Evolutionary conservation across 192 early-diverging fungal species (phyloP), one percentile per base, ranked within the genome.

Genomic region (Coemansia sp.): DNA sequence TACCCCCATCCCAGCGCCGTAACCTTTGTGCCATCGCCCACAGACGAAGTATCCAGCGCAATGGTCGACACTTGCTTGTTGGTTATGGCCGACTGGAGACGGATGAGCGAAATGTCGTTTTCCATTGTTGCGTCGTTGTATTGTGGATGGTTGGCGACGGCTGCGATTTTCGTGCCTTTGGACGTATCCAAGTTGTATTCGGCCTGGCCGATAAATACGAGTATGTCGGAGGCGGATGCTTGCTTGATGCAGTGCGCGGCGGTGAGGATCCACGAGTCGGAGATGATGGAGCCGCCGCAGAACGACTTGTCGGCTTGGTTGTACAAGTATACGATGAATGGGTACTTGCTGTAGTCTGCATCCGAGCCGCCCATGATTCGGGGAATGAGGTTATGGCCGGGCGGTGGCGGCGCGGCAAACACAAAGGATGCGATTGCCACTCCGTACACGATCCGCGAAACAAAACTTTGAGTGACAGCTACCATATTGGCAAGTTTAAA

Each of bases 181-280:
- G 65, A 59, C 4, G 62, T 69, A 23, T 78, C 71, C 4, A 70
- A 65, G 46, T 51, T 65, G 62, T 77, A 78, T 10, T 71, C 47
- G 14, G 42, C 46, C 37, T 68, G 49, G 21, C 81, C 81, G 17
- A 82, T 54, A 53, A 60, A 75, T 21, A 82, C 71, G 0, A 20
- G 21, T 26, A 82, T 64, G 17, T 82, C 67, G 47, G 12, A 55
- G 8, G 37, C 34, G 0, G 55, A 48, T 1, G 74, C 68, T 2
- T 51, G 28, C 44, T 78, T 79, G 59, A 84, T 74, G 49, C 83
- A 84, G 58, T 84, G 83, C 0, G 79, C 83, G 14, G 83, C 83
- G 7, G 83, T 84, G 23, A 84, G 50, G 21, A 84, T 67, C 75
- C 75, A 79, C 19, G 72, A 49, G 19, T 66, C 58, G 23, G 72